Percentiles rank a stretch among this genome's conserved stretches.
These are phyloP conservation scores for Candida anutae DNA, from an alignment of 1,139 yeast genomes.

Conservation along the genomic window DNA sequence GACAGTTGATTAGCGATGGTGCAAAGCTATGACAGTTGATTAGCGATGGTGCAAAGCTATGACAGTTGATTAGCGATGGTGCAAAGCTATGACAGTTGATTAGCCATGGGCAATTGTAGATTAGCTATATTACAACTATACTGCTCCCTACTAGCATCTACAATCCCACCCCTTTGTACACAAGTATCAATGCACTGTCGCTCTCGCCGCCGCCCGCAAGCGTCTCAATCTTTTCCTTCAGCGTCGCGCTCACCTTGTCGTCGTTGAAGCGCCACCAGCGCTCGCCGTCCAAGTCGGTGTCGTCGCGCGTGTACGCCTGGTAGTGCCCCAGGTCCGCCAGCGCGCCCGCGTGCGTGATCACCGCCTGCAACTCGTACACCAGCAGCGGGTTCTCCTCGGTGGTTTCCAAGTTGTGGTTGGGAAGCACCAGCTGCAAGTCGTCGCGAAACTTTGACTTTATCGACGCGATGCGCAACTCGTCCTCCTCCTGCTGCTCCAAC, in stretches of 20 bases:
- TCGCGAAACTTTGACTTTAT: slow-evolving; percentile 38
- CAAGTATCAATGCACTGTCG: slow-evolving; percentile 83
- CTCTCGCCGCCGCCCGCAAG: slow-evolving; percentile 98
- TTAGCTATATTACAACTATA: no score
- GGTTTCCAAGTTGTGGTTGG: slow-evolving; percentile 22
- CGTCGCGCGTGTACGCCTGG: slow-evolving; percentile 78
- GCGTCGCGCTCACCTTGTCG: slow-evolving; percentile 74
- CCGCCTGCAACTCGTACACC: slow-evolving; percentile 73
- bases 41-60: no score
- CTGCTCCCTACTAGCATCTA: slow-evolving; percentile 6
- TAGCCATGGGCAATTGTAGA: no score
- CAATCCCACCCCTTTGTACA: slow-evolving; percentile 74
- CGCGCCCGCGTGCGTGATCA: slow-evolving; percentile 91
- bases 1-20: no score
- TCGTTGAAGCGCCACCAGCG: slow-evolving; percentile 95
- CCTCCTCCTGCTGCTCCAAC: slow-evolving; percentile 39
- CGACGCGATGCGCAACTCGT: slow-evolving; percentile 37
- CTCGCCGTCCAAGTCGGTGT: slow-evolving; percentile 53
- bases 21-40: no score
- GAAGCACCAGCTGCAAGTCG: slow-evolving; percentile 34
- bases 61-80: no score
- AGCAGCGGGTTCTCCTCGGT: slow-evolving; percentile 82
- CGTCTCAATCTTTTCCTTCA: slow-evolving; percentile 70
- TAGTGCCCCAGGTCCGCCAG: slow-evolving; percentile 97
- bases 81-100: no score